Evolutionary conservation across 2,329 filamentous ascomycete genomes (phyloP), one percentile per base, ranked within the genome.

Genomic region (Aspergillus hortae): DNA sequence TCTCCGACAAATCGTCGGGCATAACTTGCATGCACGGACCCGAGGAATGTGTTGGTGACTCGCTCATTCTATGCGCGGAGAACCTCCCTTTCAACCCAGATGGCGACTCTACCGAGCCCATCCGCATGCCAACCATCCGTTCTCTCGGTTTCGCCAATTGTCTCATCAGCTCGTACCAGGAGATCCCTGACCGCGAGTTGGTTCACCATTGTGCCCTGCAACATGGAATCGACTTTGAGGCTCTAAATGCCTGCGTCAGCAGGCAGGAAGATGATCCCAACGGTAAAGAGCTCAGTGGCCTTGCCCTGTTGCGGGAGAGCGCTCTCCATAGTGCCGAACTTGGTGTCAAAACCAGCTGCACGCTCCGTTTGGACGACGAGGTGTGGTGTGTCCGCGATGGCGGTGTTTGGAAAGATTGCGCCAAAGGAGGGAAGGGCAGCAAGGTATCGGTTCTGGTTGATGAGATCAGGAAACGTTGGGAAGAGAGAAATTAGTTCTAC

Each of bases 61-160:
- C 96, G 68, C 79, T 99, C 71, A 88, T 96, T 69, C 87, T 99
- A 46, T 99, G 94, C 74, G 92, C 92, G 32, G 86, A 86, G 53
- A 79, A 87, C 57, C 80, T 94, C 11, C 75, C 74, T 19, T 75
- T 74, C 54, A 66, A 69, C 47, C 58, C 67, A 2, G 51, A 58
- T 2, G 55, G 62, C 23, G 56, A 61, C 41, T 44, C 57, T 11
- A 46, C 57, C 6, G 48, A 61, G 17, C 53, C 59, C 12, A 17
- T 48, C 27, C 85, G 92, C 59, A 72, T 72, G 6, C 69, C 75
- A 1, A 89, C 89, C 30, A 94, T 95, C 73, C 89, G 86, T 58
- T 92, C 88, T 63, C 84, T 99, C 19, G 92, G 92, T 55, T 99
- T 97, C 74, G 87, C 90, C 52, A 94, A 95, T 81, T 99, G 94